Evolutionary conservation across 2,329 filamentous ascomycete genomes (phyloP), one percentile per base, ranked within the genome.

Genomic region (Aspergillus pseudoviridinutans): DNA sequence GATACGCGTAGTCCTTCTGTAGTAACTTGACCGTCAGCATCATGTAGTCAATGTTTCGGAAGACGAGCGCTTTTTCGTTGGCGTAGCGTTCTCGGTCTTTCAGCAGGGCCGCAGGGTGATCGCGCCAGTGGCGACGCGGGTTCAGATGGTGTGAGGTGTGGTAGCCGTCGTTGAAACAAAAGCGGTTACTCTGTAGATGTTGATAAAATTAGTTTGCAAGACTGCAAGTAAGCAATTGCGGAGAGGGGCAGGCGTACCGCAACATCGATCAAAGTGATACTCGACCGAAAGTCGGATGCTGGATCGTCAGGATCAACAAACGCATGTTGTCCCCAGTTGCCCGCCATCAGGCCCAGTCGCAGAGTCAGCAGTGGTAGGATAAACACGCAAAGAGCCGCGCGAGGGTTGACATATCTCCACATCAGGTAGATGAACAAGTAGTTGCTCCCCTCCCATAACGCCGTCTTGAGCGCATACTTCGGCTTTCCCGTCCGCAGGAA

Each of bases 301-400:
- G 90, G 90, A 64, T 91, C 86, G 14, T 84, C 77, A 20, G 87
- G 83, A 65, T 93, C 89, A 5, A 93, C 89, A 61, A 93, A 87
- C 1, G 89, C 89, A 70, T 93, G 90, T 69, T 93, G 90, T 4
- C 88, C 90, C 88, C 89, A 93, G 68, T 93, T 93, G 1, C 90
- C 90, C 6, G 90, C 80, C 90, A 92, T 93, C 61, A 93, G 72
- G 0, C 86, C 89, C 20, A 90, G 64, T 0, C 90, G 82, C 72
- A 92, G 80, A 29, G 87, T 71, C 3, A 83, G 63, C 22, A 92
- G 79, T 0, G 90, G 90, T 1, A 91, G 68, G 1, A 92, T 65
- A 28, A 90, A 81, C 0, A 84, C 85, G 64, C 88, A 90, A 4
- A 84, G 67, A 0, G 87, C 83, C 0, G 89, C 83, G 3, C 76